Percentiles rank a stretch among this genome's conserved stretches.
These are phyloP conservation scores for Ophiostoma montium DNA, from an alignment of 2,329 filamentous ascomycete genomes.

Conservation along the genomic window DNA sequence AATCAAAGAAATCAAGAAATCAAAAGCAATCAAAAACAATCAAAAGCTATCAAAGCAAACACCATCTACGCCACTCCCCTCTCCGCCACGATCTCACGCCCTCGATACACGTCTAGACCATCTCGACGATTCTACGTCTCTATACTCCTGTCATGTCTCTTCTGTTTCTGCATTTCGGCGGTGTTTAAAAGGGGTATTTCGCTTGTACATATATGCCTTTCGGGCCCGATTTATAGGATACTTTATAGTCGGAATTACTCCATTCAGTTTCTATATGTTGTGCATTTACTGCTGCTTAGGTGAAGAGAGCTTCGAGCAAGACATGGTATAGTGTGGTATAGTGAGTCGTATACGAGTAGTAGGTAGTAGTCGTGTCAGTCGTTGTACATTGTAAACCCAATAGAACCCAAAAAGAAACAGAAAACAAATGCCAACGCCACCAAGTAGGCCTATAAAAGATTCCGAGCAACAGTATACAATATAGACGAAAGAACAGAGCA, in stretches of 20 bases:
- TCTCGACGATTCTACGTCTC: background rate
- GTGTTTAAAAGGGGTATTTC: background rate
- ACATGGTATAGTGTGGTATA: too few relatives aligned
- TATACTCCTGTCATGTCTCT: background rate
- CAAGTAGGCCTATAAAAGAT: too few relatives aligned
- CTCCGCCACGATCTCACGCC: background rate
- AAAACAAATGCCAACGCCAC: too few relatives aligned
- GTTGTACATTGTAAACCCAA: too few relatives aligned
- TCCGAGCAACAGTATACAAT: background rate
- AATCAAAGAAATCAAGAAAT: constrained; percentile 10
- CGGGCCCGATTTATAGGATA: too few relatives aligned
- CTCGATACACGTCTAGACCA: background rate
- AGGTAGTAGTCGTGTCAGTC: too few relatives aligned
- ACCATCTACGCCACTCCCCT: background rate
- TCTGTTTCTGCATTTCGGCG: background rate
- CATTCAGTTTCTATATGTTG: too few relatives aligned
- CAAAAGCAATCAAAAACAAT: constrained; percentile 16
- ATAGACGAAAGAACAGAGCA: background rate
- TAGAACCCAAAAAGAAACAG: background rate
- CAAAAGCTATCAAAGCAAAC: constrained; percentile 1
- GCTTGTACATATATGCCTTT: too few relatives aligned
- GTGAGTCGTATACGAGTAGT: too few relatives aligned
- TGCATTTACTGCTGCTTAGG: too few relatives aligned
- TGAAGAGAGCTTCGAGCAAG: too few relatives aligned
- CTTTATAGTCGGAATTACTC: too few relatives aligned